phyloP scores from a whole-genome alignment of 108 stramenopile species.

The Schizochytrium sp. region DNA sequence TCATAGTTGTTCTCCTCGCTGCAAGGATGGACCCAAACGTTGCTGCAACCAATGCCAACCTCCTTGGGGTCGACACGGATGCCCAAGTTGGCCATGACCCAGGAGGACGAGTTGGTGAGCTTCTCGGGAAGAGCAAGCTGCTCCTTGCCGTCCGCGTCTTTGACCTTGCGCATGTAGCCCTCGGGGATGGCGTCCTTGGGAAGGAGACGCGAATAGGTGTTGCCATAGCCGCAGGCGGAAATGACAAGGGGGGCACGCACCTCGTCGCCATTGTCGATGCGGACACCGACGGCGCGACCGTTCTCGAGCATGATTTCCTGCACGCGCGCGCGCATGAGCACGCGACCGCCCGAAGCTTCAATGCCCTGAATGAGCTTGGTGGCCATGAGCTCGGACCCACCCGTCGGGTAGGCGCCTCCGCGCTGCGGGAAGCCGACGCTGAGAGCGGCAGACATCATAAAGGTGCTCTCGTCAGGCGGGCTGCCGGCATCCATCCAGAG shows the following conservation, averaged over 20 bases:
- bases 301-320: constrained; percentile 34
- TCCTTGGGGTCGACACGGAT: background rate
- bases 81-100: background rate
- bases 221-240: constrained; percentile 25
- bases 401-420: constrained; percentile 23
- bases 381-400: constrained; percentile 22
- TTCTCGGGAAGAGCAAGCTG: background rate
- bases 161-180: background rate
- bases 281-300: constrained; percentile 19
- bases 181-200: background rate
- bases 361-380: background rate
- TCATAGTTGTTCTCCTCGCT: constrained; percentile 36
- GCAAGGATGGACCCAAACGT: background rate
- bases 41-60: background rate
- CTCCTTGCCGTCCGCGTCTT: background rate
- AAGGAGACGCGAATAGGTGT: constrained; percentile 11
- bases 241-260: background rate
- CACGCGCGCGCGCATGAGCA: constrained; percentile 23
- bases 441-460: constrained; percentile 31
- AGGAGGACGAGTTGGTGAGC: background rate
- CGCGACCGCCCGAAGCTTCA: constrained; percentile 21
- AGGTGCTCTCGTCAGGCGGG: constrained; percentile 20
- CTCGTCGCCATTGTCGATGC: constrained; percentile 25
- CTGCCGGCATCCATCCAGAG: constrained; percentile 29
- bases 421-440: constrained; percentile 16